Conservation (phyloP, 208 protist species). For the Acanthamoeba royreba region DNA sequence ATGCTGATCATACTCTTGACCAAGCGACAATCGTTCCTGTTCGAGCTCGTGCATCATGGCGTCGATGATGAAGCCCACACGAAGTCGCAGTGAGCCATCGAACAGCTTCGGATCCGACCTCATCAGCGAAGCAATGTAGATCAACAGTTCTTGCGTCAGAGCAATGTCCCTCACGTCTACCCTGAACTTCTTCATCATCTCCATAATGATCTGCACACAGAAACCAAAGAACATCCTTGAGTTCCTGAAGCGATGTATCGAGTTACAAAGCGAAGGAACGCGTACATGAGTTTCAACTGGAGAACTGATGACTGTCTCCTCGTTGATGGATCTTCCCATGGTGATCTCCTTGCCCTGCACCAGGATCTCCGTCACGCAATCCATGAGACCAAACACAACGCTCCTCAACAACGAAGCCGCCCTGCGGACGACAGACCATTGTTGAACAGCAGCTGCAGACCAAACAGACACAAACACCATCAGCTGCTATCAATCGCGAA, state of each 20-base stretch:
- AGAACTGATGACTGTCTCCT: slow-evolving; percentile 25
- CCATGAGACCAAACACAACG: background rate
- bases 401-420: background rate
- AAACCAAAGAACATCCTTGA: too few species aligned
- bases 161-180: background rate
- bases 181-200: slow-evolving; percentile 9
- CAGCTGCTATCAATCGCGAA: too few species aligned
- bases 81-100: background rate
- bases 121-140: background rate
- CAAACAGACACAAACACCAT: background rate
- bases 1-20: background rate
- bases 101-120: background rate
- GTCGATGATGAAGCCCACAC: slow-evolving; percentile 24
- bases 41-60: slow-evolving; percentile 38
- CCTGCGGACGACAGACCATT: background rate
- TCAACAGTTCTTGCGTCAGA: slow-evolving; percentile 1
- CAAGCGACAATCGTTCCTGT: background rate
- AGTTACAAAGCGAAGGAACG: background rate
- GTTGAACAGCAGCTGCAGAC: background rate
- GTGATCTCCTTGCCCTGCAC: slow-evolving; percentile 54
- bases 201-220: background rate
- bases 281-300: background rate
- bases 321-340: background rate
- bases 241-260: background rate
- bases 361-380: slow-evolving; percentile 54